These are phyloP conservation scores for Phytophthora europaea DNA, from an alignment of 352 stramenopile species.

Conservation along the genomic window DNA sequence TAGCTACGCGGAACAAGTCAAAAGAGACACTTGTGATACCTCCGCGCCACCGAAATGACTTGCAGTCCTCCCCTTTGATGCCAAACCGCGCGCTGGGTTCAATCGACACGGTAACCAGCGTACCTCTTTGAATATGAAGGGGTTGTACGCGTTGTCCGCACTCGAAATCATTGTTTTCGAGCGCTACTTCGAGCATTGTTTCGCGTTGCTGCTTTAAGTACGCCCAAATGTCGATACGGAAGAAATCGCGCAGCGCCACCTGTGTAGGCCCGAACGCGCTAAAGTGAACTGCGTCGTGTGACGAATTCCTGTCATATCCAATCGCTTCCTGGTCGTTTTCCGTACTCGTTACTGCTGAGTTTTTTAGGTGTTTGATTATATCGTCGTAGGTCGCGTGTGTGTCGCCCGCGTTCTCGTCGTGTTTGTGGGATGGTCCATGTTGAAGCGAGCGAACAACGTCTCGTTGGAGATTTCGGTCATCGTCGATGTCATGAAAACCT, in stretches of 20 bases:
- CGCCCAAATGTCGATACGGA: conserved; percentile 78
- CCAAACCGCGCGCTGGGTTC: conserved; percentile 49
- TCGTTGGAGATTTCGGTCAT: conserved; percentile 34
- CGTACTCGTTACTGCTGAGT: neutral
- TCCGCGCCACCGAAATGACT: conserved; percentile 74
- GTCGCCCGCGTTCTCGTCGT: neutral
- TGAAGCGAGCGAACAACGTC: conserved; percentile 61
- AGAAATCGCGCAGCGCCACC: conserved; percentile 51
- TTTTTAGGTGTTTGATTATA: conserved; percentile 8
- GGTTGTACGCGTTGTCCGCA: conserved; percentile 58
- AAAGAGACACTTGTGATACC: conserved; percentile 73
- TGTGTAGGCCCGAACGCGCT: conserved; percentile 66
- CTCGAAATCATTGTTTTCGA: conserved; percentile 64
- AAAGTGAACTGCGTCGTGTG: conserved; percentile 58
- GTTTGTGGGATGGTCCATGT: conserved; percentile 12
- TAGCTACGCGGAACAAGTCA: conserved; percentile 51
- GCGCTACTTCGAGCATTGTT: conserved; percentile 69
- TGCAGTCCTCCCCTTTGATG: conserved; percentile 59
- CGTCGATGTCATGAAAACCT: conserved; percentile 17
- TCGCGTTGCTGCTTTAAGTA: conserved; percentile 72
- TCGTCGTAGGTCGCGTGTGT: neutral
- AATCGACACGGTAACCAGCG: conserved; percentile 72
- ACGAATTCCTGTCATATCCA: conserved; percentile 6
- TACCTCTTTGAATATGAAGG: conserved; percentile 62
- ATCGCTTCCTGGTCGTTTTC: neutral